Base-by-base conservation (phyloP, 2,329 filamentous ascomycete genomes). In the Zasmidium angulare region DNA sequence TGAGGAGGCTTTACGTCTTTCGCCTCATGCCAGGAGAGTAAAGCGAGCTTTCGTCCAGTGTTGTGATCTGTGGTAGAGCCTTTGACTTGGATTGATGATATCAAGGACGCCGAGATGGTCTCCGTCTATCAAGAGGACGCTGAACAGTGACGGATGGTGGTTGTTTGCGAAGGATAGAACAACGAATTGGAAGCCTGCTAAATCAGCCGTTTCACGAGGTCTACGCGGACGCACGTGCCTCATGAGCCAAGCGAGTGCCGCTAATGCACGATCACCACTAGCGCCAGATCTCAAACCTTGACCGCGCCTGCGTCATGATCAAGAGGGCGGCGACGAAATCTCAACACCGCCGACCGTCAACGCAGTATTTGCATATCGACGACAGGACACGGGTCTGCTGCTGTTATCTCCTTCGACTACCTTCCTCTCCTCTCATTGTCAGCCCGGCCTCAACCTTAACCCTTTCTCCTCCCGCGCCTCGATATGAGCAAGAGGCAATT, bases 401-500 rank as follows among this genome's bases (percentile, higher is more conserved):
- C 4, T 29, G 26, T 11, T 29, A 4, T 29, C 26, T 11, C n/a
- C 36, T 17, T 17, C 36, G 4, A 17, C 36, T n/a, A 43, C 31
- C 36, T 20, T 26, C 36, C 46, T 26, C 19, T 17, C 36, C n/a
- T 17, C n/a, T 19, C 36, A 4, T 17, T 17, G 14, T 43, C 36
- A 43, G 36, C 12, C n/a, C 36, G 36, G 36, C 36, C 24, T 54
- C 36, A 24, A n/a, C 46, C 43, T 46, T n/a, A 24, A 4, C 26
- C 4, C 26, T 6, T 36, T 20, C 26, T 7, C 24, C 26, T 20
- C 21, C 20, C 7, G 2, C 50, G 24, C 53, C 17, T 20, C 58
- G 56, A 23, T 52, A 86, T 84, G 82, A 86, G 82, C 72, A 87
- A 84, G 76, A 84, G 83, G 59, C 66, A 74, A 70, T 83, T 82